These are phyloP conservation scores for Boletus hoseneyae DNA, from an alignment of 1,284 basidiomycete genomes.

Conservation along the genomic window DNA sequence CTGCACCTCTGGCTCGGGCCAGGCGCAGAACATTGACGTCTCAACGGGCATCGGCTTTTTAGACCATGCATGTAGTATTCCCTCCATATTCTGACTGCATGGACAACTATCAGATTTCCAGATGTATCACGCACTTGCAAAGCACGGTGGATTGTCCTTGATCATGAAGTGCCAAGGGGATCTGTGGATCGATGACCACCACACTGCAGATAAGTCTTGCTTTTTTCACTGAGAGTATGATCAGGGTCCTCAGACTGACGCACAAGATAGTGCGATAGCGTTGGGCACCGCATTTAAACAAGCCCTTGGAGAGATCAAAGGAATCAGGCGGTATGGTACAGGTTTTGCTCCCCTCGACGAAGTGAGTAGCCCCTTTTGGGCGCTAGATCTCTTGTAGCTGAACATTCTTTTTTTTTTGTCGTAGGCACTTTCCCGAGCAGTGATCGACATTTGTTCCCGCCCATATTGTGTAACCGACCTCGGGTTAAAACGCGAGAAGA, in stretches of 20 bases:
- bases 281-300: slow-evolving; percentile 94
- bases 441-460: slow-evolving; percentile 97
- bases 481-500: slow-evolving; percentile 90
- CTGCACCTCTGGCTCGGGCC: slow-evolving; percentile 60
- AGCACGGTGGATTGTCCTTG: slow-evolving; percentile 91
- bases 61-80: slow-evolving; percentile 73
- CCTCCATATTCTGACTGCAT: background rate
- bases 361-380: slow-evolving; percentile 43
- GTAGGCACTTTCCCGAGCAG: slow-evolving; percentile 89
- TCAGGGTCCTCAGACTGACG: slow-evolving; percentile 17
- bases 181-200: slow-evolving; percentile 98
- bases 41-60: slow-evolving; percentile 97
- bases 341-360: slow-evolving; percentile 98
- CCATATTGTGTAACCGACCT: slow-evolving; percentile 95
- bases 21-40: slow-evolving; percentile 78
- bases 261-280: slow-evolving; percentile 92
- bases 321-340: slow-evolving; percentile 94
- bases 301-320: slow-evolving; percentile 92
- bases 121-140: slow-evolving; percentile 96
- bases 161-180: slow-evolving; percentile 92
- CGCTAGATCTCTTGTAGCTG: slow-evolving; percentile 5
- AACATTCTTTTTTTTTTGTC: background rate
- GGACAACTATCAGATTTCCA: slow-evolving; percentile 33
- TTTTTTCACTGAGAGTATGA: slow-evolving; percentile 5
- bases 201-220: slow-evolving; percentile 85